Evolutionary conservation across 352 stramenopile genomes (phyloP), one percentile per base, ranked within the genome.

Genomic region (Achlya hypogyna): DNA sequence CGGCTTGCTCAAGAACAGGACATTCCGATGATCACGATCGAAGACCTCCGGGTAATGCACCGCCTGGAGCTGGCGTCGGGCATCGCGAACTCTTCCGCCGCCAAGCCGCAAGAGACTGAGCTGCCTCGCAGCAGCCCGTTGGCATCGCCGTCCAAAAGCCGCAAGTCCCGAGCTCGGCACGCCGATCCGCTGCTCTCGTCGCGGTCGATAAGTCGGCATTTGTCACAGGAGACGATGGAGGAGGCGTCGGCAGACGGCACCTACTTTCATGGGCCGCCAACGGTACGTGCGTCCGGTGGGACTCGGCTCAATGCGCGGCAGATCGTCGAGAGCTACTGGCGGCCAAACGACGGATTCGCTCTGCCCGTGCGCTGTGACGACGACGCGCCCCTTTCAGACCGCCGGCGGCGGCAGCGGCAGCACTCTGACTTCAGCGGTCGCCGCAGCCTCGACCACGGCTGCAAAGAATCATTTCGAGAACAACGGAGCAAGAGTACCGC

Each of bases 21-120:
- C 8, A 79, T 77, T 18, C 82, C 92, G 2, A 81, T 84, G 62
- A 76, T 80, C 38, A 71, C 77, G 4, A 81, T 95, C 38, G 86
- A 95, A 70, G 86, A 93, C 60, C 92, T 95, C 71, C 73, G 86
- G 63, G 86, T 84, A 3, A 84, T 93, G 25, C 84, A 95, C 62
- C 82, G 86, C 12, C 74, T 95, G 4, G 84, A 93, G 49, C 64
- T 93, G 1, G 86, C 86, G 6, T 89, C 84, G 1, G 84, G 80
- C 0, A 91, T 95, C 31, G 81, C 88, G 10, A 81, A 83, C 9
- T 94, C 85, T 20, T 18, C 22, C 6, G 49, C n/a, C 2, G 25
- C 49, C 6, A 56, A 56, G 25, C 25, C 14, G 2, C 1, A 10
- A 1, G 8, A 12, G 31, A 1, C 25, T 20, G 49, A 56, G 31